A percentile compares a stretch with the other conserved stretches of the same genome.
These are phyloP conservation scores for Talaromyces sp. DNA, from an alignment of 2,329 filamentous ascomycete genomes.

Conservation along the genomic window DNA sequence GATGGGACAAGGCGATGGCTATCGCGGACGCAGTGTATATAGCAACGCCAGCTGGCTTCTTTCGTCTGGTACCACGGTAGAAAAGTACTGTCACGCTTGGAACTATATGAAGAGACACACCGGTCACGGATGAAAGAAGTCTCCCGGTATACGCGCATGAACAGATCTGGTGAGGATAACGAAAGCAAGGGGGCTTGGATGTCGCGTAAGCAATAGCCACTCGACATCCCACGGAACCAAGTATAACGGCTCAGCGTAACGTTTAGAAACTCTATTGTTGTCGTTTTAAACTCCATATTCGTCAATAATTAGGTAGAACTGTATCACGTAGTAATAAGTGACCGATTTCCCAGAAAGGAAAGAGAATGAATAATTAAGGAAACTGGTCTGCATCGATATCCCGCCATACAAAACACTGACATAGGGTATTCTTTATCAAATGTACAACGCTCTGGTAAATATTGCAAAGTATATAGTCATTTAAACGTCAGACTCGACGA, in stretches of 20 bases:
- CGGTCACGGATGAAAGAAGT: slow-evolving; percentile 17
- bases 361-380: not conserved
- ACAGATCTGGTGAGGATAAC: slow-evolving; percentile 19
- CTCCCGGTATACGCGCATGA: slow-evolving; percentile 16
- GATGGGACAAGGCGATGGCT: slow-evolving; percentile 29
- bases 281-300: too few relatives aligned
- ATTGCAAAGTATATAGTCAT: not conserved
- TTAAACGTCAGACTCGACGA: slow-evolving; percentile 7
- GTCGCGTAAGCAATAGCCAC: not conserved
- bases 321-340: not conserved
- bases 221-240: too few relatives aligned
- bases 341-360: not conserved
- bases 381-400: not conserved
- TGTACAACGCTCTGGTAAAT: not conserved
- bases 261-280: too few relatives aligned
- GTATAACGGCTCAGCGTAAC: not conserved
- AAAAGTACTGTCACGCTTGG: slow-evolving; percentile 14
- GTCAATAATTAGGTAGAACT: not conserved
- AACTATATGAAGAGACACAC: slow-evolving; percentile 8
- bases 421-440: not conserved
- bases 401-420: not conserved
- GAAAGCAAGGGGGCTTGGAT: not conserved
- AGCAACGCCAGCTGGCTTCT: slow-evolving; percentile 23
- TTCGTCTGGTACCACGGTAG: slow-evolving; percentile 12
- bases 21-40: slow-evolving; percentile 26